phyloP scores from a whole-genome alignment of 164 flowering plant genomes.

The Paratinospora sagittata region DNA sequence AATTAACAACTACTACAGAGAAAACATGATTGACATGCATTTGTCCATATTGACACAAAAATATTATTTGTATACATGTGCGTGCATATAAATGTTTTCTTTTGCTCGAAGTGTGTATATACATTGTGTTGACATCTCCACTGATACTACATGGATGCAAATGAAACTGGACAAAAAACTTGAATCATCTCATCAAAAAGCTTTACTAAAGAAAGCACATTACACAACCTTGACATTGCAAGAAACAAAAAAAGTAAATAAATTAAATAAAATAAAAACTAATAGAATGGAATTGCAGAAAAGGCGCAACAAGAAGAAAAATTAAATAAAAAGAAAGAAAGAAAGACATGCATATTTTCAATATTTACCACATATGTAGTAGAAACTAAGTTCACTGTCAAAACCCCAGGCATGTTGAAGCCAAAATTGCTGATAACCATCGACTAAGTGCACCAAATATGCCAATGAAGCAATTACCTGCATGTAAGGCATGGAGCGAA shows the following conservation, averaged over 20 bases:
- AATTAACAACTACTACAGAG: too few species aligned
- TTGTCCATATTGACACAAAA: too few species aligned
- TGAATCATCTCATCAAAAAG: neutral
- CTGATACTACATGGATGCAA: neutral
- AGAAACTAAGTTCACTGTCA: slow-evolving; percentile 67
- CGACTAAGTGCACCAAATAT: slow-evolving; percentile 63
- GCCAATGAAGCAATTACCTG: slow-evolving; percentile 81
- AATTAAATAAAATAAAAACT: neutral
- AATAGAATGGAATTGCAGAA: neutral
- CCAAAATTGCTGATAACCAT: slow-evolving; percentile 65
- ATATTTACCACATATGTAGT: slow-evolving; percentile 82
- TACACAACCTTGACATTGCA: neutral
- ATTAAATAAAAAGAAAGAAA: neutral
- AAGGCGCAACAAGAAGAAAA: neutral
- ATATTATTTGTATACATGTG: too few species aligned
- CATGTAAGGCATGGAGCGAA: neutral
- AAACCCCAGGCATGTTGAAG: slow-evolving; percentile 83
- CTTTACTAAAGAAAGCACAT: neutral
- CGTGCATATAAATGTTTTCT: too few species aligned
- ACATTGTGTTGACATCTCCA: too few species aligned
- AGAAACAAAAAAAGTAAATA: neutral
- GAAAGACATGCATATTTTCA: neutral
- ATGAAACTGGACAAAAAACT: neutral
- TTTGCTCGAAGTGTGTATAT: too few species aligned
- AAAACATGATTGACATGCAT: too few species aligned